Evolutionary conservation across 805 yeast species (phyloP), one percentile per base, ranked within the genome.

Genomic region (Myxozyma vanderwaltii): DNA sequence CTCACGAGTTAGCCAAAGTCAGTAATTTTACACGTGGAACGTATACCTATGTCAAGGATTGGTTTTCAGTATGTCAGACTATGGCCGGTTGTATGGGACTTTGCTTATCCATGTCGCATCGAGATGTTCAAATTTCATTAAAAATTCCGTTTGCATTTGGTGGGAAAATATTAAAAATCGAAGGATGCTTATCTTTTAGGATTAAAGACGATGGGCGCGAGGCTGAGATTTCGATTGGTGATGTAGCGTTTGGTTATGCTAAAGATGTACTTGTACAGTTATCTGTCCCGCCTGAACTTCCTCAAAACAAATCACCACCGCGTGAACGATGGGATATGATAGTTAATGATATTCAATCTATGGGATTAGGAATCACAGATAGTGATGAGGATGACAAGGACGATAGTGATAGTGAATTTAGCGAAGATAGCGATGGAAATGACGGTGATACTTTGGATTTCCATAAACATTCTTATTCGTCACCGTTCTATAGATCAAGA

Each of bases 21-120:
- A 45, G 64, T 12, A 50, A 48, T 13, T 15, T 33, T 13, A 58
- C 68, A 12, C 41, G 51, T 4, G 71, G 71, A 24, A 58, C 64
- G 10, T 68, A 68, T 51, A 48, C 56, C 17, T 68, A 64, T 51
- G 47, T 58, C 23, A 24, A 47, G 19, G 65, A 63, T 10, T 68
- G 71, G 71, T 43, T 21, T 8, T 60, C 47, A 35, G 35, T 63
- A 10, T 48, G 50, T 13, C 46, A 51, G 35, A 50, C 64, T 35
- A 27, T 66, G 12, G 52, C 51, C 4, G 68, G 68, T 15, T 51
- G 62, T n/a, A 50, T 59, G 6, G 60, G 58, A 10, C 54, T 62
- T 8, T 62, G 61, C 31, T 44, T 61, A 38, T 23, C 57, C 10
- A 35, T 57, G 43, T 43, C 64, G 3, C 64, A 64, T 38, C 47